These are phyloP conservation scores for Suhomyces kunorum DNA, from an alignment of 1,139 yeast genomes.

Conservation along the genomic window DNA sequence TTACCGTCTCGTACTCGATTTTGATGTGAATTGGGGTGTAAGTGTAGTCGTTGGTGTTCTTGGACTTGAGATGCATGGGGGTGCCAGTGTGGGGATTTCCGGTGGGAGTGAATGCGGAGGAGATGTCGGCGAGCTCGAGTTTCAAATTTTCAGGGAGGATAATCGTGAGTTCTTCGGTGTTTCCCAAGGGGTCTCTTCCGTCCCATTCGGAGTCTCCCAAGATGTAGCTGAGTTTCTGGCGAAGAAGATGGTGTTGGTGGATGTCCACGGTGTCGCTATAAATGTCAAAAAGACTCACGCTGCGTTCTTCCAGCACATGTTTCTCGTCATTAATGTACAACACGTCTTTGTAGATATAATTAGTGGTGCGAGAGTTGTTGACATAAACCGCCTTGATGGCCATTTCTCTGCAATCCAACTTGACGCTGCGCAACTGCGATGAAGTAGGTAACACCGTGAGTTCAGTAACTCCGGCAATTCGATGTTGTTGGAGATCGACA, in stretches of 20 bases:
- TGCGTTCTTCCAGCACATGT: conserved; percentile 21
- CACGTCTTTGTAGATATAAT: conserved; percentile 42
- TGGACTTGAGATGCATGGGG: conserved; percentile 41
- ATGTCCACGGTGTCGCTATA: conserved; percentile 47
- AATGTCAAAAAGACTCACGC: conserved; percentile 41
- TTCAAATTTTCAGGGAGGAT: conserved; percentile 71
- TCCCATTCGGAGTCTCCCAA: conserved; percentile 54
- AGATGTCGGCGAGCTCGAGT: conserved; percentile 58
- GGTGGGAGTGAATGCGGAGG: conserved; percentile 43
- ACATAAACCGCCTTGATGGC: conserved; percentile 62
- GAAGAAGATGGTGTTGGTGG: conserved; percentile 64
- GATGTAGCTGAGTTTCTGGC: conserved; percentile 62
- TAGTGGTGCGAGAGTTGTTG: conserved; percentile 43
- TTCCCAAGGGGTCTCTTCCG: conserved; percentile 35
- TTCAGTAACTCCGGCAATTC: conserved; percentile 76
- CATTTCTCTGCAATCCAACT: conserved; percentile 82
- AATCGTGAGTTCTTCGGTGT: conserved; percentile 72
- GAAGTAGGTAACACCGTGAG: conserved; percentile 75
- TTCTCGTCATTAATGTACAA: conserved; percentile 41
- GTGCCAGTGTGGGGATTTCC: conserved; percentile 44
- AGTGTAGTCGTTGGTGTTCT: conserved; percentile 37
- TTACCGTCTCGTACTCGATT: conserved; percentile 64
- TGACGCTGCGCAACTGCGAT: conserved; percentile 55
- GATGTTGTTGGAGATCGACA: conserved; percentile 57
- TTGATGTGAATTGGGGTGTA: conserved; percentile 74